Percentiles rank a stretch among this genome's conserved stretches.
phyloP scores from a whole-genome alignment of 2,329 filamentous ascomycete species.

The Orbilia blumenaviensis region DNA sequence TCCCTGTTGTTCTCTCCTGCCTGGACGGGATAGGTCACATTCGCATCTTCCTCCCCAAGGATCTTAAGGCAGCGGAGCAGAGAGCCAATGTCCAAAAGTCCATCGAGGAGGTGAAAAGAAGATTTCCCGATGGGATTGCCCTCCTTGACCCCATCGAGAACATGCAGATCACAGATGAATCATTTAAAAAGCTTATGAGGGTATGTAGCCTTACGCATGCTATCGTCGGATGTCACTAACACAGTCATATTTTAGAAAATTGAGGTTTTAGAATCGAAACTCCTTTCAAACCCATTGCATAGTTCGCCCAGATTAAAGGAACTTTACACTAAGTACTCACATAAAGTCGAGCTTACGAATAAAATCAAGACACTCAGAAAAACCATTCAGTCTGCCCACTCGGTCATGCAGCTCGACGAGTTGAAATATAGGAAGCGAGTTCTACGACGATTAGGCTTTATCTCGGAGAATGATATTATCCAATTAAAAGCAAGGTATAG shows the following conservation, averaged over 20 bases:
- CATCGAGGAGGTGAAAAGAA: slow-evolving; percentile 79
- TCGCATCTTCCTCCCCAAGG: slow-evolving; percentile 81
- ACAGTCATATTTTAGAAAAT: slow-evolving; percentile 75
- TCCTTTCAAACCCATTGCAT: slow-evolving; percentile 89
- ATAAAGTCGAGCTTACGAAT: slow-evolving; percentile 77
- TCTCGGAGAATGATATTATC: slow-evolving; percentile 93
- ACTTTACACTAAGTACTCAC: slow-evolving; percentile 85
- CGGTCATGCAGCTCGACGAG: slow-evolving; percentile 92
- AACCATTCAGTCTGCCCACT: slow-evolving; percentile 82
- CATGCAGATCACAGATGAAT: slow-evolving; percentile 91
- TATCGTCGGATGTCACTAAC: neutral
- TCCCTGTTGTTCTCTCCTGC: slow-evolving; percentile 86
- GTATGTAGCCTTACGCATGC: slow-evolving; percentile 60
- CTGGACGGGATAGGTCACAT: slow-evolving; percentile 85
- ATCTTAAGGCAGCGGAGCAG: slow-evolving; percentile 74
- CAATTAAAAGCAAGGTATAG: slow-evolving; percentile 82
- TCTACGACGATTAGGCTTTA: slow-evolving; percentile 90
- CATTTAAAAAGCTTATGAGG: slow-evolving; percentile 86
- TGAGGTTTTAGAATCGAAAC: slow-evolving; percentile 89
- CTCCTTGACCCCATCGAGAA: slow-evolving; percentile 92
- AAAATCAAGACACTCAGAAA: slow-evolving; percentile 90
- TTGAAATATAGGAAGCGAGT: slow-evolving; percentile 96
- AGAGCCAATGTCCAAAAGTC: slow-evolving; percentile 74
- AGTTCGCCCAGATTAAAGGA: slow-evolving; percentile 84
- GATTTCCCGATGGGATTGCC: slow-evolving; percentile 92